phyloP scores from a whole-genome alignment of 495 filamentous ascomycete genomes.

The Xylaria curta region DNA sequence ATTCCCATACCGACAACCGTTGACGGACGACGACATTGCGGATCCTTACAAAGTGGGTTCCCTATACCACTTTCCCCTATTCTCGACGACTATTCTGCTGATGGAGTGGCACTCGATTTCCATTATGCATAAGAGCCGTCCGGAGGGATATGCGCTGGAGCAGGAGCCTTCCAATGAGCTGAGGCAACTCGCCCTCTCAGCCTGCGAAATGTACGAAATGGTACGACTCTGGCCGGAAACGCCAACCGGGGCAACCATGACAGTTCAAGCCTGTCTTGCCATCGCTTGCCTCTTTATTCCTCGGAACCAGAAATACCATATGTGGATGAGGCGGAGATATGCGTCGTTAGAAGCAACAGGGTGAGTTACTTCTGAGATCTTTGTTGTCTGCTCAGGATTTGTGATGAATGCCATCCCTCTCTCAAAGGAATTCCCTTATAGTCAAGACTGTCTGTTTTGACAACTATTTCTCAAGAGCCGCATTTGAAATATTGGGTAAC shows the following conservation, averaged over 20 bases:
- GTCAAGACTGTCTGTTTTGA: not conserved
- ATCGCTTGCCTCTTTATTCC: constrained; percentile 81
- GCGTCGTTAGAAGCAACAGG: constrained; percentile 80
- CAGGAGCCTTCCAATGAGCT: constrained; percentile 55
- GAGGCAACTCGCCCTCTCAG: constrained; percentile 66
- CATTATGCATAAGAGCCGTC: constrained; percentile 76
- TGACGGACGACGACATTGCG: constrained; percentile 69
- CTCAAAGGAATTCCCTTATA: not conserved
- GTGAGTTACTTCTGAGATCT: constrained; percentile 59
- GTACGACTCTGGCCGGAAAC: constrained; percentile 75
- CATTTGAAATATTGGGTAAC: constrained; percentile 30
- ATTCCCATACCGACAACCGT: constrained; percentile 57
- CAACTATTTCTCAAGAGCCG: not conserved
- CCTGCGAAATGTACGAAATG: constrained; percentile 78
- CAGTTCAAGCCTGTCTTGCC: constrained; percentile 76
- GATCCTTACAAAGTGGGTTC: constrained; percentile 72
- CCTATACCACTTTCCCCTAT: constrained; percentile 72
- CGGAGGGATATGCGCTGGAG: constrained; percentile 55
- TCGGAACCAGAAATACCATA: constrained; percentile 71
- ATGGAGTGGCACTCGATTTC: constrained; percentile 80
- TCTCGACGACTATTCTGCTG: constrained; percentile 71
- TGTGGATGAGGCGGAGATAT: constrained; percentile 84
- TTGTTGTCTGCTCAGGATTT: not conserved
- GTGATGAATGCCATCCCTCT: not conserved
- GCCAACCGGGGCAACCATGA: constrained; percentile 70